These are phyloP conservation scores for Metarhizium guizhouense DNA, from an alignment of 2,329 filamentous ascomycete species.

Conservation along the genomic window DNA sequence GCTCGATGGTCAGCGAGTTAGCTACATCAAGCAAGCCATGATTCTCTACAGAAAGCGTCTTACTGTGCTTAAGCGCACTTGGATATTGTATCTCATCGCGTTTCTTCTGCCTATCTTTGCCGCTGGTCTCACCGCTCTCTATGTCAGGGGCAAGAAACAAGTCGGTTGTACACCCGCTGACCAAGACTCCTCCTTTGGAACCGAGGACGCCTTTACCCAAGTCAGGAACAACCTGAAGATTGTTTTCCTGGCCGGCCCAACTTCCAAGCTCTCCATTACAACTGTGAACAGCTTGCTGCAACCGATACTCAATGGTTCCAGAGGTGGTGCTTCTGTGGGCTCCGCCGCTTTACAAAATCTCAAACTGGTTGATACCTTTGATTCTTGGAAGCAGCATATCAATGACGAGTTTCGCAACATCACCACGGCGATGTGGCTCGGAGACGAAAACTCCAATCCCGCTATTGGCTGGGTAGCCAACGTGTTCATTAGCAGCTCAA, in stretches of 20 bases:
- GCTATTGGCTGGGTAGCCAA: conserved; percentile 66
- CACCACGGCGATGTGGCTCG: conserved; percentile 70
- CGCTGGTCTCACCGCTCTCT: conserved; percentile 69
- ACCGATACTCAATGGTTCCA: conserved; percentile 28
- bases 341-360: conserved; percentile 20
- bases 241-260: conserved; percentile 24
- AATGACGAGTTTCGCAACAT: conserved; percentile 54
- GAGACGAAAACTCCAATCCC: conserved; percentile 47
- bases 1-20: conserved; percentile 59
- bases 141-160: conserved; percentile 50
- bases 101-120: conserved; percentile 72
- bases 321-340: conserved; percentile 12
- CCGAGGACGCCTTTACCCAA: conserved; percentile 30
- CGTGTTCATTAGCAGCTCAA: conserved; percentile 42
- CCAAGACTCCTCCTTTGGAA: conserved; percentile 31
- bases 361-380: conserved; percentile 51
- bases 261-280: conserved; percentile 25
- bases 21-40: conserved; percentile 59
- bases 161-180: conserved; percentile 43
- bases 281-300: conserved; percentile 25
- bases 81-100: conserved; percentile 65
- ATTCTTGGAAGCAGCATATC: conserved; percentile 61
- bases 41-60: conserved; percentile 72
- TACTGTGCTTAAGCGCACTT: conserved; percentile 70
- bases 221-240: conserved; percentile 15